A percentile compares a stretch with the other conserved stretches of the same genome.
Evolutionary conservation across 352 stramenopile species (phyloP).

Genomic region (Globisporangium perplexum): DNA sequence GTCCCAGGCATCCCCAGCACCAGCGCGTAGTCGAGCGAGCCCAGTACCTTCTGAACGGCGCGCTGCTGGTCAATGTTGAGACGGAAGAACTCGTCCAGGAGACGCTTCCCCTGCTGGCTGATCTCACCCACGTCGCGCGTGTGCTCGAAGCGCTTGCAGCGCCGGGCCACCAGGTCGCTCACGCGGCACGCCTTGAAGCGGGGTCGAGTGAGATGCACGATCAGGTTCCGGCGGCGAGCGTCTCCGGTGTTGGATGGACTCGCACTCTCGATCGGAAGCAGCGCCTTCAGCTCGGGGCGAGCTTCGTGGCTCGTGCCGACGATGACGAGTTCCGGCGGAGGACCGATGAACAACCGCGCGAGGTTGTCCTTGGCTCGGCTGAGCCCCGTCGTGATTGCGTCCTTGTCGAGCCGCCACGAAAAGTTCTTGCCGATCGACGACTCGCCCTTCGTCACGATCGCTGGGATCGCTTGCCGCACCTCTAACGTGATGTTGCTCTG

Average conservation of each 20-base stretch:
- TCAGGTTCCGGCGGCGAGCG: constrained; percentile 42
- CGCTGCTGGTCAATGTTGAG: constrained; percentile 79
- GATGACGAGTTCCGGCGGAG: constrained; percentile 32
- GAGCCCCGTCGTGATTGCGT: constrained; percentile 60
- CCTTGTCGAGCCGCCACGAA: constrained; percentile 75
- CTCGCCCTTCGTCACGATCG: constrained; percentile 41
- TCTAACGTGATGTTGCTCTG: constrained; percentile 41
- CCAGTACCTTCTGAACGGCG: constrained; percentile 70
- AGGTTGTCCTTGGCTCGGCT: constrained; percentile 74
- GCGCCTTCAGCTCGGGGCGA: constrained; percentile 28
- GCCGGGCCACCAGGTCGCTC: constrained; percentile 32
- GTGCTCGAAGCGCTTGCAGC: constrained; percentile 10
- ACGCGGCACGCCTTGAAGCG: constrained; percentile 53
- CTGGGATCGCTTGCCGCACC: constrained; percentile 51
- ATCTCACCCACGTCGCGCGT: constrained; percentile 6
- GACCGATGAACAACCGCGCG: constrained; percentile 60
- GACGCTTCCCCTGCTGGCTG: constrained; percentile 9
- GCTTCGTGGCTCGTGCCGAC: constrained; percentile 26
- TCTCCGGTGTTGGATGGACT: constrained; percentile 29
- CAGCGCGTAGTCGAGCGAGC: constrained; percentile 91
- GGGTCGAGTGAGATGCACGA: constrained; percentile 55
- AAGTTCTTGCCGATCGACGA: constrained; percentile 59
- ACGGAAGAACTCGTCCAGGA: constrained; percentile 46
- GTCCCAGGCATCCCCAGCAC: constrained; percentile 95
- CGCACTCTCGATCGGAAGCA: constrained; percentile 9